Evolutionary conservation across 108 stramenopile species (phyloP), one percentile per base, ranked within the genome.

Genomic region (Cyclotella baltica): DNA sequence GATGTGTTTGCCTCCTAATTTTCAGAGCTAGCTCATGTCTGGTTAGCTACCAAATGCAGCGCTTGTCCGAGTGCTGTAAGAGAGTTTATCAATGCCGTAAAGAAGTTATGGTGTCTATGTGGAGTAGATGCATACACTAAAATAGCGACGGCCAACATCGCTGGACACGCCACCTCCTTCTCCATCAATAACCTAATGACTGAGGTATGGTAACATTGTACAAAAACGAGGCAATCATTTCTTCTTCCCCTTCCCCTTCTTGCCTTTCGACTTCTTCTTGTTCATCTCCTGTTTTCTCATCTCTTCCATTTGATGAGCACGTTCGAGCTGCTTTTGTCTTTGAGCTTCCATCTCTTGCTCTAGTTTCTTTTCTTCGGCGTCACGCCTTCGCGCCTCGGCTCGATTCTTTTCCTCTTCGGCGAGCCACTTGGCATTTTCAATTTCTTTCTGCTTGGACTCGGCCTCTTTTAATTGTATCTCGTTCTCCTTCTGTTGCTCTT

Each of bases 241-340:
- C 51, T 64, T 72, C 59, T 73, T 55, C 46, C 33, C 61, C 43
- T 73, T 66, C 38, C 63, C 68, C 33, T 68, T 72, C 35, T 75
- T 70, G n/a, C 75, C 70, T 73, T 79, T 83, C 29, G 59, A 62
- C 48, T 56, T 83, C 43, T 69, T 75, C 6, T 71, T 72, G 22
- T 48, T 62, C 10, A 25, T 64, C 16, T 64, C 57, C 25, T 48
- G 75, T 20, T 57, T 50, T 70, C 83, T 29, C 5, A 40, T 73
- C 30, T 79, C 83, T 65, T 83, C 83, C 73, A 77, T 37, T 47
- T 71, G 48, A 16, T 38, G 34, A 46, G 51, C 48, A 31, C 43
- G 38, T 30, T 73, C 73, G 66, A 62, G 59, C 33, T 46, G 47
- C 15, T 48, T 58, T 37, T 73, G 50, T 23, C 59, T 56, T 16